Percentiles rank a stretch among this genome's conserved stretches.
Evolutionary conservation across 768 basidiomycete species (phyloP).

Genomic region (Leccinum variicolor): DNA sequence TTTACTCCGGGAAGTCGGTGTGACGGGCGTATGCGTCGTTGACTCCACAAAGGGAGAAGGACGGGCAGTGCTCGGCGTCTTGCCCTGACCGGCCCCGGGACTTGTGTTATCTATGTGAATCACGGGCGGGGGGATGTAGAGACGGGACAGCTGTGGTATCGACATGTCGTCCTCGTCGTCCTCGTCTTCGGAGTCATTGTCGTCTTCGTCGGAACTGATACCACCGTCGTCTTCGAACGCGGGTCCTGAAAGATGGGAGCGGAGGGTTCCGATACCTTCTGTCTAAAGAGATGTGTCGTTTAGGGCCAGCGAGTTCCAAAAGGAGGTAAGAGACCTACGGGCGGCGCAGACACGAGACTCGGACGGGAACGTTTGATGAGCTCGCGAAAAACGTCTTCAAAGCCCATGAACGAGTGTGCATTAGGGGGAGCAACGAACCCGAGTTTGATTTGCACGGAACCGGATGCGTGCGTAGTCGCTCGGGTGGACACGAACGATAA

Average conservation of each 20-base stretch:
- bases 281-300: conserved; percentile 45
- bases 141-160: conserved; percentile 19
- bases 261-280: conserved; percentile 81
- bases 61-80: conserved; percentile 23
- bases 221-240: conserved; percentile 78
- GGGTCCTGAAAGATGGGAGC: conserved; percentile 53
- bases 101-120: conserved; percentile 18
- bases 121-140: conserved; percentile 20
- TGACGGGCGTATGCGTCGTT: conserved; percentile 21
- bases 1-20: conserved; percentile 30
- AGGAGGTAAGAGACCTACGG: conserved; percentile 45
- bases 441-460: conserved; percentile 57
- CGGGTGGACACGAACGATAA: conserved; percentile 47
- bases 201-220: conserved; percentile 52
- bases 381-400: conserved; percentile 59
- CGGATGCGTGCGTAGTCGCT: conserved; percentile 43
- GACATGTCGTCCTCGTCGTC: conserved; percentile 33
- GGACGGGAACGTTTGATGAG: conserved; percentile 62
- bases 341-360: conserved; percentile 71
- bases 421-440: conserved; percentile 52
- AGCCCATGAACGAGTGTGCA: conserved; percentile 42
- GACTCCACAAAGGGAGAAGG: conserved; percentile 21
- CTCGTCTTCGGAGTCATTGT: conserved; percentile 31
- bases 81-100: conserved; percentile 7
- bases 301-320: background rate